Base-by-base conservation (phyloP, 1,139 yeast genomes). In the Zygosaccharomyces pseudobailii region DNA sequence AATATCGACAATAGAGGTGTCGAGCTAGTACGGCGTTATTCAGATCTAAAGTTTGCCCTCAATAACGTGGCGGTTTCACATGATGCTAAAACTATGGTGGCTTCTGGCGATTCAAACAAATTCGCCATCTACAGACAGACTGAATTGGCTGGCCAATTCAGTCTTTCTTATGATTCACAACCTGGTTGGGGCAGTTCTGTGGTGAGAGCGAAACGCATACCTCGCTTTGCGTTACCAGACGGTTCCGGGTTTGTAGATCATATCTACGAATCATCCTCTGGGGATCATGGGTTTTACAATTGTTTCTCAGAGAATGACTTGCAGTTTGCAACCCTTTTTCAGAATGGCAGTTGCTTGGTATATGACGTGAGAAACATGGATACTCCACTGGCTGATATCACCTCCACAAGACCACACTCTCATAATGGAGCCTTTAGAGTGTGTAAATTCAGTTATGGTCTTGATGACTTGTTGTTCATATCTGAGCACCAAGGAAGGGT, bases 401-500 rank as follows among this genome's bases (percentile, higher is more conserved):
- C 71, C 45, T 81, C 88, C 5, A 82, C 92, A 0, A 71, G 90
- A 53, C 71, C 68, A 46, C 69, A 68, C 35, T 61, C 72, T 3
- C 73, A 74, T 33, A 69, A 68, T 50, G 79, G 80, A 13, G 69
- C 86, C 53, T 73, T 84, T 67, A 66, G 73, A 52, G 67, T 60
- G 28, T 62, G 90, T 62, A 80, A 78, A 61, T 87, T 87, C 59
- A 76, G 90, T 10, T 74, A 79, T 41, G 84, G 86, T 10, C 73
- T 84, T 23, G 89, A 84, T 58, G 96, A 89, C 65, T 67, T 88
- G 51, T 71, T 89, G 55, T 79, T 86, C 46, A 72, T 89, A 2
- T 78, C 87, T 46, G 97, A 89, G 63, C 96, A 89, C 59, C 86
- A 82, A 50, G 95, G 95, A 0, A 71, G 96, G 47, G 87, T 89